Evolutionary conservation across 805 yeast species (phyloP), one percentile per base, ranked within the genome.

Genomic region (Metschnikowia aberdeeniae): DNA sequence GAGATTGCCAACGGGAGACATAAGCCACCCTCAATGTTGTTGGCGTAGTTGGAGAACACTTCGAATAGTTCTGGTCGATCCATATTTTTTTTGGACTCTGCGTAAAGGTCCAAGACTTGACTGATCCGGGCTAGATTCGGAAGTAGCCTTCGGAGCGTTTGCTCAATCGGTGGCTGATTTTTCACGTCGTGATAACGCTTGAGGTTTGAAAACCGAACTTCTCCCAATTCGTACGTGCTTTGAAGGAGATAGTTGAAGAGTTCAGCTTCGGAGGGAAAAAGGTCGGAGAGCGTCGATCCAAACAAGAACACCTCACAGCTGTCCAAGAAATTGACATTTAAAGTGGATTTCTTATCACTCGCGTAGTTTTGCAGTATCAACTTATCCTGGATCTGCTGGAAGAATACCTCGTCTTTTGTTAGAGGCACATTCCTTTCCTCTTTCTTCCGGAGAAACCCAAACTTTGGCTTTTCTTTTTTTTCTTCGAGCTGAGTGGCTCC

Each of bases 1-100:
- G 61, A 47, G n/a, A 55, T 51, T 11, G 63, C 61, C 14, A 59
- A 43, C 13, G 63, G 61, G 13, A 59, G 43, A 29, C 53, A 51
- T 14, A 56, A 42, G 13, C 36, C 42, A 1, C 59, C 54, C 14
- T 40, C 51, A 8, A 41, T n/a, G 24, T 40, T 43, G 32, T 49
- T 44, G 13, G 59, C 57, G 33, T 45, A 54, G 6, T 26, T 20
- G 26, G 55, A 53, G 28, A 59, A 56, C 4, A 42, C 35, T 28
- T 57, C 56, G 29, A 53, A 59, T 4, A 58, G 47, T 32, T 58
- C 53, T 10, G 50, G 45, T 12, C 53, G 45, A 31, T 43, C 38
- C 36, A 51, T 43, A 32, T 53, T 57, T 8, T 36, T 28, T 28
- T 47, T 39, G 9, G 53, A 47, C 27, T 46, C 45, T 3, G 54